Conservation (phyloP, 345 rosid genomes). For the Euclidium syriacum region DNA sequence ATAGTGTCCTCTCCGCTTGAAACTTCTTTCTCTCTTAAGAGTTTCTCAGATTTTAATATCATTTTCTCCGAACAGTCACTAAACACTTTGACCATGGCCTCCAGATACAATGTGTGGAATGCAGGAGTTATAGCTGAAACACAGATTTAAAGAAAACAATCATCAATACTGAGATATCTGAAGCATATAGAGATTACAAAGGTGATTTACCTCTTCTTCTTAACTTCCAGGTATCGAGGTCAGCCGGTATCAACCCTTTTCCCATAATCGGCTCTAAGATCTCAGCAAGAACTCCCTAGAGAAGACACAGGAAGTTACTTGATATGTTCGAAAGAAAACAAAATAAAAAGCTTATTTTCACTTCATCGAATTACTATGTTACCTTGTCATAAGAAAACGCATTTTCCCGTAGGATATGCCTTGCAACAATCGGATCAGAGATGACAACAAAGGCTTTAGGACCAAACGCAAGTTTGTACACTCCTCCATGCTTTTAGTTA, state of each 20-base stretch:
- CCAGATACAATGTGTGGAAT: conserved; percentile 74
- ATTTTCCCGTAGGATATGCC: conserved; percentile 80
- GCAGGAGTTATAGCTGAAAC: conserved; percentile 87
- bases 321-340: background rate
- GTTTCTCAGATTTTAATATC: conserved; percentile 64
- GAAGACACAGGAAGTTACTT: conserved; percentile 3
- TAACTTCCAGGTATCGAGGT: conserved; percentile 86
- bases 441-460: conserved; percentile 96
- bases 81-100: conserved; percentile 85
- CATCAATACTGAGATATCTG: background rate
- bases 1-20: conserved; percentile 38
- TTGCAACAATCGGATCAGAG: conserved; percentile 84
- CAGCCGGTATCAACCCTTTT: conserved; percentile 96
- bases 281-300: conserved; percentile 95
- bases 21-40: conserved; percentile 38
- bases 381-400: conserved; percentile 93
- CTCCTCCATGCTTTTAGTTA: conserved; percentile 75
- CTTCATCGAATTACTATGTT: background rate
- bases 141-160: background rate
- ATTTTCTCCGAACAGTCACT: conserved; percentile 71
- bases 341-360: background rate
- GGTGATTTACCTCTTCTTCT: conserved; percentile 77
- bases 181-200: background rate
- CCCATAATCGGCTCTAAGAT: conserved; percentile 98
- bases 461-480: conserved; percentile 96